These are phyloP conservation scores for Monilinia vaccinii-corymbosi DNA, from an alignment of 2,329 filamentous ascomycete genomes.

Conservation along the genomic window DNA sequence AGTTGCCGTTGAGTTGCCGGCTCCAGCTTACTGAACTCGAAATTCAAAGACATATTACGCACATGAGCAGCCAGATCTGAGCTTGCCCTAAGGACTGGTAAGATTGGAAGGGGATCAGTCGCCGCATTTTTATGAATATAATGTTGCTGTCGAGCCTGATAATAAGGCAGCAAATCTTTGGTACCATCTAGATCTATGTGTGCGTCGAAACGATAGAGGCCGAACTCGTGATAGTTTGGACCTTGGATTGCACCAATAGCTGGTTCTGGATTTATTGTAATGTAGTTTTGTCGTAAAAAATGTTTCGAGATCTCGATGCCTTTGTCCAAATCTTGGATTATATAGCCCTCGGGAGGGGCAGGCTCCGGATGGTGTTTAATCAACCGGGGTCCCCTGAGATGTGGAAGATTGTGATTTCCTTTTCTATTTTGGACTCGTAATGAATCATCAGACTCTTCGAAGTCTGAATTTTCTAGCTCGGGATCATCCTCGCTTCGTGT, in stretches of 20 bases:
- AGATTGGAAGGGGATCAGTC: background rate
- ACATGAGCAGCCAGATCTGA: background rate
- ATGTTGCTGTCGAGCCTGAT: constrained; percentile 38
- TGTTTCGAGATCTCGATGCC: constrained; percentile 26
- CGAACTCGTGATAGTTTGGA: constrained; percentile 38
- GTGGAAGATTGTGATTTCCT: background rate
- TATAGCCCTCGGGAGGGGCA: constrained; percentile 32
- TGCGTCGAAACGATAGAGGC: constrained; percentile 39
- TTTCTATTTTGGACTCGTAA: background rate
- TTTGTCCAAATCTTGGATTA: constrained; percentile 14
- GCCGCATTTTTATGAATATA: constrained; percentile 20
- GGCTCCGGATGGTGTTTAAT: constrained; percentile 43
- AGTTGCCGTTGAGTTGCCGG: constrained; percentile 3
- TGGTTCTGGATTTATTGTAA: constrained; percentile 37
- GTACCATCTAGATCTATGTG: constrained; percentile 38
- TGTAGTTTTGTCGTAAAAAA: constrained; percentile 34
- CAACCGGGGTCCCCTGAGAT: constrained; percentile 32
- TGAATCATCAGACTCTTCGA: background rate
- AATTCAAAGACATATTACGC: background rate
- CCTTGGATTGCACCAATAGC: constrained; percentile 49
- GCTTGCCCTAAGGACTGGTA: background rate
- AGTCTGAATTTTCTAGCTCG: constrained; percentile 18
- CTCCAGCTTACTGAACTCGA: background rate
- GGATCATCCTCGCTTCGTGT: constrained; percentile 35
- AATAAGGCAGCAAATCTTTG: constrained; percentile 37